Percentiles rank a stretch among this genome's conserved stretches.
Conservation (phyloP, 495 filamentous ascomycete genomes). For the Penicillium subrubescens region DNA sequence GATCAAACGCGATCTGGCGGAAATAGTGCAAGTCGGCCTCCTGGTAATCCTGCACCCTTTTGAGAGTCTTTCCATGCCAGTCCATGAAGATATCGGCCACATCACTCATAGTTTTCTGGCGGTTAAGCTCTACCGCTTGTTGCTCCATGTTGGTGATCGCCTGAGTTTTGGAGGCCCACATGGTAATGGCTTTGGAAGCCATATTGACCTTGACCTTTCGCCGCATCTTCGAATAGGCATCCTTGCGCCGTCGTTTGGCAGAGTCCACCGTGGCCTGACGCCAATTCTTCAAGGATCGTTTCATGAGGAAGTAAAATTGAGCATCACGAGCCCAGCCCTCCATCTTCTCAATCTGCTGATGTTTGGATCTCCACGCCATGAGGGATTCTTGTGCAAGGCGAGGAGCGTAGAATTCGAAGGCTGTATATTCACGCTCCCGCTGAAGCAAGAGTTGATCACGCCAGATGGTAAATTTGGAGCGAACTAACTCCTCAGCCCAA, state of each 20-base stretch:
- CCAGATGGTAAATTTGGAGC: conserved; percentile 47
- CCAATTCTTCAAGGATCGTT: conserved; percentile 58
- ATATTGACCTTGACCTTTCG: conserved; percentile 60
- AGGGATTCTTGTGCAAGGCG: conserved; percentile 52
- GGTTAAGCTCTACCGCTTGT: conserved; percentile 44
- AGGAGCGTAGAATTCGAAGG: conserved; percentile 56
- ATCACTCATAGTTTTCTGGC: conserved; percentile 39
- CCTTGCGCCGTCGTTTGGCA: conserved; percentile 56
- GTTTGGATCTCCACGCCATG: conserved; percentile 47
- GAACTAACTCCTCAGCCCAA: conserved; percentile 36
- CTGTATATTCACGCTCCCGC: conserved; percentile 50
- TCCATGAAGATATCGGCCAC: conserved; percentile 42
- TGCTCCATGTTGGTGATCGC: conserved; percentile 43
- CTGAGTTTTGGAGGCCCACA: conserved; percentile 49
- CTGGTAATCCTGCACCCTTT: conserved; percentile 39
- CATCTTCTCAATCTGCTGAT: conserved; percentile 49
- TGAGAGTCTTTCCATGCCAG: conserved; percentile 48
- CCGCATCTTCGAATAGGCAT: conserved; percentile 61
- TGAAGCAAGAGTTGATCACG: conserved; percentile 42
- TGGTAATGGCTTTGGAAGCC: conserved; percentile 44
- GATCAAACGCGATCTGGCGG: conserved; percentile 44
- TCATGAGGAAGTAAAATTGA: conserved; percentile 60
- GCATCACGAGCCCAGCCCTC: conserved; percentile 58
- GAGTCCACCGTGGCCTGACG: conserved; percentile 51
- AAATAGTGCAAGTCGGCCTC: conserved; percentile 47